Evolutionary conservation across 2,329 filamentous ascomycete genomes (phyloP).

Genomic region (Alternaria ethzedia): DNA sequence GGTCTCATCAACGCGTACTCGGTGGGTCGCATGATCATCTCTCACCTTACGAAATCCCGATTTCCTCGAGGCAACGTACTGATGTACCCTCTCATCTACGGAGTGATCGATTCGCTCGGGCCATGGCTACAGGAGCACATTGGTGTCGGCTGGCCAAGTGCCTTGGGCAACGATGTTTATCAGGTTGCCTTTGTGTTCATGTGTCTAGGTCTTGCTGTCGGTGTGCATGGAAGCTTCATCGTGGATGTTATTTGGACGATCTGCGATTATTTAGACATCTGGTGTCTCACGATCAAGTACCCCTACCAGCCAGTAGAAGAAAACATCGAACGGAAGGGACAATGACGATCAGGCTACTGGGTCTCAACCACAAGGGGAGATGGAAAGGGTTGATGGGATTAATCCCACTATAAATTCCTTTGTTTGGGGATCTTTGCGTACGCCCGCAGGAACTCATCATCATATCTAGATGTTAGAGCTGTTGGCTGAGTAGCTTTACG

Average conservation of each 20-base stretch:
- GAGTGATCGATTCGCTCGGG: constrained; percentile 80
- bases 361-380: not conserved
- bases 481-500: not conserved
- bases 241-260: constrained; percentile 97
- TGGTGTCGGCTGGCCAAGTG: constrained; percentile 56
- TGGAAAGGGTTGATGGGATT: not conserved
- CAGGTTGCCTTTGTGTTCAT: constrained; percentile 91
- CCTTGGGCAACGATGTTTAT: constrained; percentile 68
- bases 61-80: constrained; percentile 94
- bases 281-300: constrained; percentile 97
- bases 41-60: constrained; percentile 83
- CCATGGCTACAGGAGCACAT: constrained; percentile 63
- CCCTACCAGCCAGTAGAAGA: constrained; percentile 57
- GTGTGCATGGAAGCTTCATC: constrained; percentile 97
- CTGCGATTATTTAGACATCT: constrained; percentile 97
- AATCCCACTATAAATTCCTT: not conserved
- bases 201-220: constrained; percentile 82
- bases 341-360: constrained; percentile 10
- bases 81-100: constrained; percentile 76
- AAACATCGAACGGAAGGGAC: constrained; percentile 34
- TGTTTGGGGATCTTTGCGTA: not conserved
- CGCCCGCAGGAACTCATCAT: not conserved
- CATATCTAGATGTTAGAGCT: not conserved
- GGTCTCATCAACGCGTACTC: constrained; percentile 93
- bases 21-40: constrained; percentile 94